phyloP scores from a whole-genome alignment of 495 filamentous ascomycete genomes.

The Aspergillus heteromorphus region DNA sequence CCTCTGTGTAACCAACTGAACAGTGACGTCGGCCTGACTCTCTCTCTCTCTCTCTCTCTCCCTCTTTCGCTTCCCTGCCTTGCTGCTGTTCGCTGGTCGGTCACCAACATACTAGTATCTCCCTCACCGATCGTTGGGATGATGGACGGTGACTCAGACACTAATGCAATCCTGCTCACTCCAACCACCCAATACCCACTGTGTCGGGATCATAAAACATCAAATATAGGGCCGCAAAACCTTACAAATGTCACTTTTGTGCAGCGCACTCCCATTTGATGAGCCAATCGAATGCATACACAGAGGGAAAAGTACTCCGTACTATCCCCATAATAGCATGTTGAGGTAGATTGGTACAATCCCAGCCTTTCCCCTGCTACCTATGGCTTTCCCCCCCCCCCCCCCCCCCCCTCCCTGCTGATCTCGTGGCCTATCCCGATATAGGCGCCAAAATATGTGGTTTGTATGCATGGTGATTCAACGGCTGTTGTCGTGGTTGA shows the following conservation, averaged over 20 bases:
- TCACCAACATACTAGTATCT: not conserved
- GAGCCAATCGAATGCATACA: no score
- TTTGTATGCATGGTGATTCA: constrained; percentile 1
- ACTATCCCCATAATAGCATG: no score
- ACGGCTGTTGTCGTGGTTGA: constrained; percentile 6
- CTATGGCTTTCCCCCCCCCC: no score
- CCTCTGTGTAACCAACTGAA: not conserved
- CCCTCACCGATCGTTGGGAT: not conserved
- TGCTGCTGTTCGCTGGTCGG: not conserved
- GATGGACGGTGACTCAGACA: not conserved
- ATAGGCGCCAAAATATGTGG: constrained; percentile 4
- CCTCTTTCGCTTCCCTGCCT: no score
- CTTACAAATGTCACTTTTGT: not conserved
- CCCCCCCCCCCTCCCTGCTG: not conserved
- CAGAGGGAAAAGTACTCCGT: no score
- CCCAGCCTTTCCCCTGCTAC: no score
- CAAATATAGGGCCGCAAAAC: not conserved
- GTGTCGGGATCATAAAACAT: not conserved
- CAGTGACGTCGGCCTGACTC: not conserved
- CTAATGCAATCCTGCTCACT: not conserved
- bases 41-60: not conserved
- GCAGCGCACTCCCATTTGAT: not conserved
- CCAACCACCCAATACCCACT: not conserved
- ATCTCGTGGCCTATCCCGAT: not conserved
- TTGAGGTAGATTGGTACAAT: no score